Base-by-base conservation (phyloP, 805 yeast species). In the Metschnikowia lochheadii region DNA sequence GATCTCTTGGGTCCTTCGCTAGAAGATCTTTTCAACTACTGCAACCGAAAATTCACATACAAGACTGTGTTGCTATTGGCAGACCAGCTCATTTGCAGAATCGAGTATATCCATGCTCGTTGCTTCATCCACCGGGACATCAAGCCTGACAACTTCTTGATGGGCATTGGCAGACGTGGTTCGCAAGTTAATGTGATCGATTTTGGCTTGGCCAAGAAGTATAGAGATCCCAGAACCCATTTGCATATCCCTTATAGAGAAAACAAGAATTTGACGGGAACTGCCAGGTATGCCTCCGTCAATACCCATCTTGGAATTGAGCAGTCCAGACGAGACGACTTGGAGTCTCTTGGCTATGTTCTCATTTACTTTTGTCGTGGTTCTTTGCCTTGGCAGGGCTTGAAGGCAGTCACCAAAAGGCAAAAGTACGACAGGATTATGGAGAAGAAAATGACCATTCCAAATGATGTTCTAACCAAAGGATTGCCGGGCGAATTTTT, bases 21-120 rank as follows among this genome's bases (percentile, higher is more conserved):
- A 56, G 99, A 92, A 68, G 98, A 94, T 68, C 76, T 92, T 59
- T 92, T 92, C 79, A 92, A 92, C 73, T 94, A 92, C 69, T 94
- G 99, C 73, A 89, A 89, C 69, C 78, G 99, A 54, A 88, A 88
- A 67, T 92, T 92, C 70, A 84, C 96, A 38, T 87, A 85, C 72
- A 92, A 92, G 69, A 94, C 99, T 1, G 97, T 91, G 43, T 78
- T 94, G 54, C 79, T 92, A 64, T 77, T 92, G 59, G 98, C 97
- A 2, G 96, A 92, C 70, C 99, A 92, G 72, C 81, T 92, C 70
- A 79, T 92, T 53, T 89, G 96, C 66, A 86, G 99, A 50, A 85
- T 92, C 50, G 98, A 94, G 70, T 92, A 88, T 67, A 87, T 94
- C 55, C 99, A 92, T 67, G 97, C 97, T 34, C 79, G 96, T 65